Conservation (phyloP, 1,139 yeast species). For the Spathaspora sp. region DNA sequence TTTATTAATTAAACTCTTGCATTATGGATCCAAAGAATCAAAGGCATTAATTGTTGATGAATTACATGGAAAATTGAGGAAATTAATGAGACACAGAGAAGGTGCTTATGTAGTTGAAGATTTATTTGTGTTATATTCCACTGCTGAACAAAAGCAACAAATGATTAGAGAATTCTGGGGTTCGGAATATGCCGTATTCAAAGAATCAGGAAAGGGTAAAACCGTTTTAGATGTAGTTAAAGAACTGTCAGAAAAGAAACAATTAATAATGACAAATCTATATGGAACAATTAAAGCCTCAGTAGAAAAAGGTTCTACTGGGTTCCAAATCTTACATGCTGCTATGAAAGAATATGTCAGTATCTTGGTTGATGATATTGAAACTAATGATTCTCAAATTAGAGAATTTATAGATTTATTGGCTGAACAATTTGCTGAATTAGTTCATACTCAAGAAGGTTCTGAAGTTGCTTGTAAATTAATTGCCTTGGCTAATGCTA, state of each 20-base stretch:
- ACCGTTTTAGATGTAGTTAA: constrained; percentile 64
- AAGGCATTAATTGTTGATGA: constrained; percentile 76
- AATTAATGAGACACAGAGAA: constrained; percentile 93
- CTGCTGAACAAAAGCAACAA: constrained; percentile 80
- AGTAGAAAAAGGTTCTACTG: constrained; percentile 93
- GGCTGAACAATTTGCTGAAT: constrained; percentile 87
- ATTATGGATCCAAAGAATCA: constrained; percentile 84
- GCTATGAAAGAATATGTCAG: constrained; percentile 88
- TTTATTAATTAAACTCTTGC: constrained; percentile 81
- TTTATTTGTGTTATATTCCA: constrained; percentile 80
- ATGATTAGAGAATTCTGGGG: constrained; percentile 98
- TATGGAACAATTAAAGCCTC: constrained; percentile 85
- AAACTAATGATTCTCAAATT: constrained; percentile 55
- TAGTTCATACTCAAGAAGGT: constrained; percentile 95
- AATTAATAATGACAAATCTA: constrained; percentile 71
- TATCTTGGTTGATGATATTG: constrained; percentile 55
- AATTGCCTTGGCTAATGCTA: constrained; percentile 83
- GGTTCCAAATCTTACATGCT: constrained; percentile 94
- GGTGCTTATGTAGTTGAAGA: constrained; percentile 99
- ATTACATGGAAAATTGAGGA: constrained; percentile 86
- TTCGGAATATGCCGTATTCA: constrained; percentile 90
- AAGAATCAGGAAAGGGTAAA: constrained; percentile 66
- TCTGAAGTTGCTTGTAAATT: constrained; percentile 82
- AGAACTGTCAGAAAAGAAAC: constrained; percentile 81
- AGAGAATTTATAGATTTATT: constrained; percentile 82